phyloP scores from a whole-genome alignment of 345 rosid genomes.

The Psidium friedrichsthalianum region DNA sequence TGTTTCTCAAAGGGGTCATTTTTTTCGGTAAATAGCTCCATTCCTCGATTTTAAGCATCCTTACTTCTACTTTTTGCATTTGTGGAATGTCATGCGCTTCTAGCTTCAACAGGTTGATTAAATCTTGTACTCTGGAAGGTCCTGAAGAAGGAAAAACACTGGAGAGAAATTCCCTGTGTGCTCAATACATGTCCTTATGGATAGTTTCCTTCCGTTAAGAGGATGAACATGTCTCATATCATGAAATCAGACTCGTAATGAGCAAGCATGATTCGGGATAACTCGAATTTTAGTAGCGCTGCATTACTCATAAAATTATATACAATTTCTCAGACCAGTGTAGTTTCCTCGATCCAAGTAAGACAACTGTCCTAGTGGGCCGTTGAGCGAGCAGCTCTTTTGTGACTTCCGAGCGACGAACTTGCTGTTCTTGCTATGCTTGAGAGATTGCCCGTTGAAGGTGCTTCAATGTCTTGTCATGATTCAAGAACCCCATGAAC shows the following conservation, averaged over 20 bases:
- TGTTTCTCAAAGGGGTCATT: not conserved
- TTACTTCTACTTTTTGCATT: not conserved
- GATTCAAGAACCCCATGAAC: slow-evolving; percentile 81
- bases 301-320: not conserved
- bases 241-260: not conserved
- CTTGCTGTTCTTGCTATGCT: not conserved
- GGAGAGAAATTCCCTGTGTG: not conserved
- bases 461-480: slow-evolving; percentile 50
- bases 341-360: not conserved
- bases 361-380: not conserved
- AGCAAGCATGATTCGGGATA: not conserved
- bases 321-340: slow-evolving; percentile 7
- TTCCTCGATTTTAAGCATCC: not conserved
- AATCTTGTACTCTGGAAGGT: not conserved
- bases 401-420: not conserved
- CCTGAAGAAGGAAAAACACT: not conserved
- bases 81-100: not conserved
- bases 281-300: not conserved
- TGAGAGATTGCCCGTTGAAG: slow-evolving; percentile 41
- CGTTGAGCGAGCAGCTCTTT: not conserved
- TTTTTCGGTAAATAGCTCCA: not conserved
- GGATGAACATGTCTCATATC: not conserved
- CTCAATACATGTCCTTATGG: not conserved
- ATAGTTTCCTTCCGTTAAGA: not conserved
- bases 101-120: not conserved